Conservation (phyloP, 257 asterid genomes). For the Solanum appendiculatum region DNA sequence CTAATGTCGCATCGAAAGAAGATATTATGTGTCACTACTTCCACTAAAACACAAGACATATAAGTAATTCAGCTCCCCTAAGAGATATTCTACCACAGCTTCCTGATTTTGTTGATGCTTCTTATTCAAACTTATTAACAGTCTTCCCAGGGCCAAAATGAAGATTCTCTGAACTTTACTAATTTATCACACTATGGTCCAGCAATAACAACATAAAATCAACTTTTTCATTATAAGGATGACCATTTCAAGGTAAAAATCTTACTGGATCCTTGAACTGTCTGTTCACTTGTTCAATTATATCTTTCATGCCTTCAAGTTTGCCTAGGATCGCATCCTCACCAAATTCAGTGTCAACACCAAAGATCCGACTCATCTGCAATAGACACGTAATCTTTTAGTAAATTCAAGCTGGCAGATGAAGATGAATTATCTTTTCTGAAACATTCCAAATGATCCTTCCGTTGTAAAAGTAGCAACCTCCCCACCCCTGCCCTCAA, state of each 20-base stretch:
- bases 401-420: neutral
- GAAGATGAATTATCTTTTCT: neutral
- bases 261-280: slow-evolving; percentile 98
- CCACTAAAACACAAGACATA: neutral
- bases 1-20: neutral
- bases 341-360: slow-evolving; percentile 62
- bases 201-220: neutral
- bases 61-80: neutral
- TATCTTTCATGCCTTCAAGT: slow-evolving; percentile 96
- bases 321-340: slow-evolving; percentile 81
- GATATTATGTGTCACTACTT: neutral
- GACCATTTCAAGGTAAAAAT: neutral
- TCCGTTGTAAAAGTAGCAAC: neutral
- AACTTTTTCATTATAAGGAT: neutral
- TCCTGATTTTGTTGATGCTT: neutral
- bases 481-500: neutral
- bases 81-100: neutral
- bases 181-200: neutral
- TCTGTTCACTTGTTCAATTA: slow-evolving; percentile 83
- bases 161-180: neutral
- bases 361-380: slow-evolving; percentile 83
- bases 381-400: neutral
- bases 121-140: neutral
- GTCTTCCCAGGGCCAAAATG: neutral
- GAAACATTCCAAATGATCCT: neutral